A percentile compares a stretch with the other conserved stretches of the same genome.
Conservation (phyloP, 1,139 yeast genomes). For the Debaryomycetaceae sp. region DNA sequence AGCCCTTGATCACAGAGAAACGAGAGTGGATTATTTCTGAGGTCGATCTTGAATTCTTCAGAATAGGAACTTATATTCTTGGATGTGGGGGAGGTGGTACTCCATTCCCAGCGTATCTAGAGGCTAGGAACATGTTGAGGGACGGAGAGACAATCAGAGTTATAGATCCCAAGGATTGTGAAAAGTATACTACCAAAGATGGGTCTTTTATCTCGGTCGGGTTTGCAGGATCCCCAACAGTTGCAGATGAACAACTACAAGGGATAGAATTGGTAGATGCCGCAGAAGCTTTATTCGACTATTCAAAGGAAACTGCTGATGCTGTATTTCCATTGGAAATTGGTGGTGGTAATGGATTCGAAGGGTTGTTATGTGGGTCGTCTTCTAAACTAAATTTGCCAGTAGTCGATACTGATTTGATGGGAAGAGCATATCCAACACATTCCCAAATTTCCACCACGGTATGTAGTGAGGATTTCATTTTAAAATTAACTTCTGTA, state of each 20-base stretch:
- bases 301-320: conserved; percentile 16
- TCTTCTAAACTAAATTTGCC: conserved; percentile 24
- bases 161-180: conserved; percentile 27
- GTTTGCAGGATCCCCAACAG: conserved; percentile 47
- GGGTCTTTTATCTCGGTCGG: conserved; percentile 36
- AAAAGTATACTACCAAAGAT: conserved; percentile 15
- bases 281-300: conserved; percentile 16
- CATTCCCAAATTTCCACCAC: conserved; percentile 36
- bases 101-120: conserved; percentile 39
- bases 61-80: conserved; percentile 42
- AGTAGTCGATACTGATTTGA: conserved; percentile 38
- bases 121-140: conserved; percentile 26
- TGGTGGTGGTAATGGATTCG: conserved; percentile 46
- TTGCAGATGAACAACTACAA: conserved; percentile 37
- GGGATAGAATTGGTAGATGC: conserved; percentile 35
- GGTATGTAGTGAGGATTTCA: conserved; percentile 12
- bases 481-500: conserved; percentile 32
- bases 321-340: conserved; percentile 35
- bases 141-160: conserved; percentile 31
- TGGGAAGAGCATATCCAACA: conserved; percentile 49
- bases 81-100: conserved; percentile 53
- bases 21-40: conserved; percentile 38
- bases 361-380: conserved; percentile 23
- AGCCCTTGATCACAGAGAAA: conserved; percentile 26
- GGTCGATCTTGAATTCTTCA: conserved; percentile 37